Base-by-base conservation (phyloP, 495 filamentous ascomycete genomes). In the Copromyces sp. region DNA sequence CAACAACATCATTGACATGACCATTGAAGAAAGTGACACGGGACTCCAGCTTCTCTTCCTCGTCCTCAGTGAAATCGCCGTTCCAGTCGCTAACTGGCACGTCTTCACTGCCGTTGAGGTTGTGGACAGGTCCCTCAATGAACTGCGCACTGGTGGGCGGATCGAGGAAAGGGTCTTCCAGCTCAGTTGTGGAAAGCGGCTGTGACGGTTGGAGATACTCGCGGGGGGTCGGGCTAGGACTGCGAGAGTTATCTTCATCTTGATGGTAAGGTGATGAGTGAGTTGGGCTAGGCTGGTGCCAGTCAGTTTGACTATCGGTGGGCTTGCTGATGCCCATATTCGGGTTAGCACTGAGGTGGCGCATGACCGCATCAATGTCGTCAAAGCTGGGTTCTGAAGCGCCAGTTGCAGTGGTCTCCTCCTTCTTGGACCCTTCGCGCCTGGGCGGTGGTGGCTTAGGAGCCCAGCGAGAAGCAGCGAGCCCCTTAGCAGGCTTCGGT, bases 21-120 rank as follows among this genome's bases (percentile, higher is more conserved):
- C 87, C 89, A 78, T 98, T 93, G 75, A 97, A 97, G 84, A 96
- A 97, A 59, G 86, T 85, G 35, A 85, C 85, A 20, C 92, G 89
- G 39, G 88, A 86, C 73, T 90, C 87, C 70, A 97, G 85, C 80
- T 94, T 97, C 69, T 87, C 87, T 73, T 95, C 93, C 73, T 97
- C 94, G 32, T 89, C 89, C 8, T 91, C 92, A 37, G 91, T 93
- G 73, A 97, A 88, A 70, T 91, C 89, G 79, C 93, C 92, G 75
- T 95, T 92, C 95, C 95, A 98, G 78, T 98, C 94, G 74, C 93
- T 97, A 74, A 89, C 85, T 45, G 92, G 91, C 14, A 90, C 81
- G 72, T 92, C 88, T 24, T 88, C 86, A 37, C 80, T 84, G 47
- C 85, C 89, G 74, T 92, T 89, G 47, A 95, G 84, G 70, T 88